Conservation (phyloP, 2,329 filamentous ascomycete species). For the Myriosclerotinia curreyana region DNA sequence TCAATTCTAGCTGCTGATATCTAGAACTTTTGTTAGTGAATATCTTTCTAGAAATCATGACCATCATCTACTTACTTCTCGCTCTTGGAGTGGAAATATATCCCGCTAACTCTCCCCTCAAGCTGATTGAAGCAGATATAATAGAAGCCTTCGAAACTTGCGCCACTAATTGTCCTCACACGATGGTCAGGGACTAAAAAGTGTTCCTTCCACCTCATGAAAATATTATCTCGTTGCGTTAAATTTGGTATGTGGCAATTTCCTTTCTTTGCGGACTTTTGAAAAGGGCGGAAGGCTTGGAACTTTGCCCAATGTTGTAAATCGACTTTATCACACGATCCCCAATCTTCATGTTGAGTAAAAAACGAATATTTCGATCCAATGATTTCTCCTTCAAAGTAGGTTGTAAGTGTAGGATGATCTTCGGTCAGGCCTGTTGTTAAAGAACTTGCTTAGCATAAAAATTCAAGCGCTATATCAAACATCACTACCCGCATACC, state of each 20-base stretch:
- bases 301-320: slow-evolving; percentile 92
- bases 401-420: slow-evolving; percentile 95
- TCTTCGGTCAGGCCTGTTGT: slow-evolving; percentile 85
- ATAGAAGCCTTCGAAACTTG: slow-evolving; percentile 97
- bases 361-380: slow-evolving; percentile 92
- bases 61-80: slow-evolving; percentile 71
- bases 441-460: slow-evolving; percentile 23
- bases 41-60: background rate
- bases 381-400: slow-evolving; percentile 98
- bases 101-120: slow-evolving; percentile 80
- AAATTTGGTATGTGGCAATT: slow-evolving; percentile 64
- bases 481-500: slow-evolving; percentile 50
- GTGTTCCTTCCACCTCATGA: slow-evolving; percentile 99
- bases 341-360: slow-evolving; percentile 87
- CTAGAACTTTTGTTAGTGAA: slow-evolving; percentile 46
- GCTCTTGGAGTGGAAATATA: slow-evolving; percentile 97
- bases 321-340: slow-evolving; percentile 86
- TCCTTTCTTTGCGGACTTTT: slow-evolving; percentile 56
- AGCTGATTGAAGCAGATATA: slow-evolving; percentile 98
- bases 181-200: slow-evolving; percentile 95
- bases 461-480: background rate
- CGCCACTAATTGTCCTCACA: slow-evolving; percentile 84
- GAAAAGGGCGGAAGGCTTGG: slow-evolving; percentile 75
- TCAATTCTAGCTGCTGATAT: slow-evolving; percentile 88
- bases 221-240: slow-evolving; percentile 80